These are phyloP conservation scores for Phyllosticta citribraziliensis DNA, from an alignment of 2,329 filamentous ascomycete species.

Conservation along the genomic window DNA sequence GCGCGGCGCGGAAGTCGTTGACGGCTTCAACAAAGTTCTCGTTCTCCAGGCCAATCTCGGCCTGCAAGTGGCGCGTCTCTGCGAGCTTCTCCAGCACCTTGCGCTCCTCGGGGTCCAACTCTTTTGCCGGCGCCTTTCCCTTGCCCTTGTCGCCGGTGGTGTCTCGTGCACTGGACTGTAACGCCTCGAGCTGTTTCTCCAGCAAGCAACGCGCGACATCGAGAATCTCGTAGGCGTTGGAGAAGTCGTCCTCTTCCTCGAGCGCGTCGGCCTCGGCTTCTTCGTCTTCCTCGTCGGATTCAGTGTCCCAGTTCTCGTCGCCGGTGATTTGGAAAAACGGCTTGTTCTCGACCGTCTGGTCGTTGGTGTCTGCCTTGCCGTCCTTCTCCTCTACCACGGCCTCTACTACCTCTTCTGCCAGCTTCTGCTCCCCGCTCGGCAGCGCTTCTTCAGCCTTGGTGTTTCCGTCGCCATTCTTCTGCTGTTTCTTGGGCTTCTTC, in stretches of 20 bases:
- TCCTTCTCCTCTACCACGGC: conserved; percentile 36
- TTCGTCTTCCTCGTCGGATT: conserved; percentile 63
- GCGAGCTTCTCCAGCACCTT: conserved; percentile 77
- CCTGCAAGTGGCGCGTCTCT: conserved; percentile 87
- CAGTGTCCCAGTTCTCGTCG: conserved; percentile 78
- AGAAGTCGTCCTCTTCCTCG: conserved; percentile 52
- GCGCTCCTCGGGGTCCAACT: conserved; percentile 29
- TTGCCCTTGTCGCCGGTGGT: conserved; percentile 36
- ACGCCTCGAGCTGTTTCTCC: conserved; percentile 44
- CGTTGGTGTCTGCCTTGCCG: conserved; percentile 27
- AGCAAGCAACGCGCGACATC: conserved; percentile 53
- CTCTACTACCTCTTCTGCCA: conserved; percentile 32
- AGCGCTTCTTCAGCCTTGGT: conserved; percentile 22
- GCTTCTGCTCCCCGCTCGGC: conserved; percentile 29
- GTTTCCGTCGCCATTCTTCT: conserved; percentile 25
- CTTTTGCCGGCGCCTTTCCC: conserved; percentile 32
- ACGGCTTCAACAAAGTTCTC: conserved; percentile 88
- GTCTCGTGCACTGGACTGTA: conserved; percentile 14
- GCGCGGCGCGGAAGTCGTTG: conserved; percentile 65
- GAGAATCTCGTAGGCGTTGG: conserved; percentile 53
- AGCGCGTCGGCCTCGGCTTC: conserved; percentile 33
- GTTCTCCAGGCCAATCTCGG: conserved; percentile 94
- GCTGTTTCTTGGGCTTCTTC: conserved; percentile 39
- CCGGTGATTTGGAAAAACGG: conserved; percentile 86
- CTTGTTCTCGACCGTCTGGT: conserved; percentile 48